These are phyloP conservation scores for Mycocentrospora acerina DNA, from an alignment of 2,329 filamentous ascomycete species.

Conservation along the genomic window DNA sequence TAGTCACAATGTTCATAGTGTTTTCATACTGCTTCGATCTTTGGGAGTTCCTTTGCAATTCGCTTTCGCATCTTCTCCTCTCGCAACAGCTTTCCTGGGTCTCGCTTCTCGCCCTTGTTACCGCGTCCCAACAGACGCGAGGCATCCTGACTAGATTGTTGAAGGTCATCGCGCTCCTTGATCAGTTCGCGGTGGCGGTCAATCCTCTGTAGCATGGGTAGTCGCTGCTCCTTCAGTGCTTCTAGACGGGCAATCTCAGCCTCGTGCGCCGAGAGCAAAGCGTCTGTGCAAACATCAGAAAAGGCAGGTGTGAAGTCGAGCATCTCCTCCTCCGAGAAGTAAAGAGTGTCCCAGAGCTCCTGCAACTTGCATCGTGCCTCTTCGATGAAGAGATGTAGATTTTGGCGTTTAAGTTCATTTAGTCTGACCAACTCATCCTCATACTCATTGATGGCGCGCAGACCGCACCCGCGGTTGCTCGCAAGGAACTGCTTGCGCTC, in stretches of 20 bases:
- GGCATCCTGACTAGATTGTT: slow-evolving; percentile 90
- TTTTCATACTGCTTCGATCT: slow-evolving; percentile 65
- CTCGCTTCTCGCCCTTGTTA: slow-evolving; percentile 89
- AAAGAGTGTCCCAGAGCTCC: slow-evolving; percentile 91
- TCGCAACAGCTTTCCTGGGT: slow-evolving; percentile 87
- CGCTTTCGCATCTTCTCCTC: slow-evolving; percentile 99
- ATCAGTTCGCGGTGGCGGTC: slow-evolving; percentile 82
- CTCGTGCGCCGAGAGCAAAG: slow-evolving; percentile 91
- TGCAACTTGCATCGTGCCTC: slow-evolving; percentile 88
- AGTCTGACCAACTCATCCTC: slow-evolving; percentile 85
- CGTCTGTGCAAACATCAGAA: slow-evolving; percentile 95
- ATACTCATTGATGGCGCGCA: slow-evolving; percentile 92
- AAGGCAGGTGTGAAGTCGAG: slow-evolving; percentile 96
- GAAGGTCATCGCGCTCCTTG: slow-evolving; percentile 81
- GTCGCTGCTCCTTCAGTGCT: slow-evolving; percentile 79
- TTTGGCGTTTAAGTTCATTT: slow-evolving; percentile 92
- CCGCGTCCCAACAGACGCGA: slow-evolving; percentile 89
- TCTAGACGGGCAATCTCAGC: slow-evolving; percentile 83
- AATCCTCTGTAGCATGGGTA: slow-evolving; percentile 77
- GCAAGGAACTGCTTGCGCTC: slow-evolving; percentile 86
- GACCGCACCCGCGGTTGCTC: slow-evolving; percentile 83
- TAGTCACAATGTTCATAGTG: too few relatives aligned
- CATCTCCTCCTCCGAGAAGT: slow-evolving; percentile 98
- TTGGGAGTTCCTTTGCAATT: slow-evolving; percentile 93
- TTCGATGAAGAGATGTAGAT: slow-evolving; percentile 93